A percentile compares a stretch with the other conserved stretches of the same genome.
Conservation (phyloP, 2,329 filamentous ascomycete genomes). For the Cadophora sp. region DNA sequence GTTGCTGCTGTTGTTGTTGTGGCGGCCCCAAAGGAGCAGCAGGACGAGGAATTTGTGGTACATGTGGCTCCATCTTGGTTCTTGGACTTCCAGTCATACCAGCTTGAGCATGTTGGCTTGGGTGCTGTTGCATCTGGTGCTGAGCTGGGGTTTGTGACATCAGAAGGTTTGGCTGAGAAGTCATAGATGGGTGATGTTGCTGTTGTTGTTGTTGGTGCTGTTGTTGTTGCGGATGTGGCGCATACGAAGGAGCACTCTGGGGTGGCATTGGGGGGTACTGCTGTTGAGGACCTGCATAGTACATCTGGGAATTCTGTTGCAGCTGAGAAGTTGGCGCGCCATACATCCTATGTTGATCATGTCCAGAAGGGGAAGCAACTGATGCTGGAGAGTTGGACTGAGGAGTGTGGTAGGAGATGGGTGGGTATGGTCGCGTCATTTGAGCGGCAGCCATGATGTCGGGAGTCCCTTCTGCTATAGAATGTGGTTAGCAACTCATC, state of each 20-base stretch:
- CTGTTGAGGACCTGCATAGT: constrained; percentile 59
- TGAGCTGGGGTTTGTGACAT: constrained; percentile 65
- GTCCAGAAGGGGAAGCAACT: constrained; percentile 85
- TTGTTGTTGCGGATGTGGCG: constrained; percentile 55
- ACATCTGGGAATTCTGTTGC: constrained; percentile 82
- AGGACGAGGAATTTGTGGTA: constrained; percentile 67
- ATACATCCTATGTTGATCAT: constrained; percentile 91
- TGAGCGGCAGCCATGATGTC: constrained; percentile 71
- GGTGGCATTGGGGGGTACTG: constrained; percentile 70
- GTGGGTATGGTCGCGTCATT: constrained; percentile 76
- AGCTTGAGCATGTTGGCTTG: constrained; percentile 57
- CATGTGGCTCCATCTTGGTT: constrained; percentile 68
- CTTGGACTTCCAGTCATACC: constrained; percentile 67
- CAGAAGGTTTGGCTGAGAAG: constrained; percentile 70
- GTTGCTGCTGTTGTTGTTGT: constrained; percentile 30
- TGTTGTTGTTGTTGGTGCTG: constrained; percentile 32
- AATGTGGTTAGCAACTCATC: constrained; percentile 27
- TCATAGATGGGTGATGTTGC: constrained; percentile 61
- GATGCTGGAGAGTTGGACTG: constrained; percentile 95
- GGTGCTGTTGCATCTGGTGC: constrained; percentile 67
- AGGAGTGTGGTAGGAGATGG: constrained; percentile 93
- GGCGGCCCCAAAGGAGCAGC: constrained; percentile 56
- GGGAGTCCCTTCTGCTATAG: constrained; percentile 57
- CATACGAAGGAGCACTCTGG: constrained; percentile 66
- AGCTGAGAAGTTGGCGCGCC: constrained; percentile 80